Conservation (phyloP, 108 stramenopile genomes). For the Cyclostephanos tholiformis region DNA sequence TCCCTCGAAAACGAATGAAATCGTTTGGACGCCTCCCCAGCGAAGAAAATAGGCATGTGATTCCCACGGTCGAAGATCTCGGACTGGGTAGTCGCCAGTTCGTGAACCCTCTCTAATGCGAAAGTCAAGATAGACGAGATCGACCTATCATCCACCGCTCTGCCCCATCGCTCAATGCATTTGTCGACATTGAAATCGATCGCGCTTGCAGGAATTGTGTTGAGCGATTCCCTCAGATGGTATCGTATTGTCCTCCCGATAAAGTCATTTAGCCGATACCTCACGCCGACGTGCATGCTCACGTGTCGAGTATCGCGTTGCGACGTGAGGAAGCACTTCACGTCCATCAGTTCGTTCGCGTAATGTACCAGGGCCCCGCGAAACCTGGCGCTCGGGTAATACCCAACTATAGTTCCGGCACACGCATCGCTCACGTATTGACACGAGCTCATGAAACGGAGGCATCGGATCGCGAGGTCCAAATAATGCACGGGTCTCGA, state of each 20-base stretch:
- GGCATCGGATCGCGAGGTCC: conserved; percentile 39
- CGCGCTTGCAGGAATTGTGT: conserved; percentile 38
- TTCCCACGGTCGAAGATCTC: conserved; percentile 26
- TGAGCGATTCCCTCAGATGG: conserved; percentile 50
- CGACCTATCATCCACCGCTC: conserved; percentile 57
- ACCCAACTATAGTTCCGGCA: conserved; percentile 38
- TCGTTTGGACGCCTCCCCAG: conserved; percentile 26
- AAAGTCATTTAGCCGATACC: conserved; percentile 50
- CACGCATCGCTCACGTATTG: conserved; percentile 21
- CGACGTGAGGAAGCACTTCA: conserved; percentile 18
- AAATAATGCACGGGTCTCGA: conserved; percentile 16
- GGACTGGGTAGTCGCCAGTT: conserved; percentile 12
- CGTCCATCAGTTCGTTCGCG: conserved; percentile 31
- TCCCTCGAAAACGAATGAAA: conserved; percentile 17
- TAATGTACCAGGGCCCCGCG: conserved; percentile 36
- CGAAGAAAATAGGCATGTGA: conserved; percentile 32
- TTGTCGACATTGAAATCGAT: conserved; percentile 27
- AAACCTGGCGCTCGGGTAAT: conserved; percentile 43
- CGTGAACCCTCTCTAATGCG: conserved; percentile 47
- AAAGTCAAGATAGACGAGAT: conserved; percentile 55
- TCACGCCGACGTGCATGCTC: conserved; percentile 30
- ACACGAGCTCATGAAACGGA: conserved; percentile 27
- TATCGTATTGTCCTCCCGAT: conserved; percentile 58
- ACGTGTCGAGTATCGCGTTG: not conserved
- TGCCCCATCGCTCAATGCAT: conserved; percentile 40